phyloP scores from a whole-genome alignment of 352 stramenopile species.

The Pythium dissotocum region DNA sequence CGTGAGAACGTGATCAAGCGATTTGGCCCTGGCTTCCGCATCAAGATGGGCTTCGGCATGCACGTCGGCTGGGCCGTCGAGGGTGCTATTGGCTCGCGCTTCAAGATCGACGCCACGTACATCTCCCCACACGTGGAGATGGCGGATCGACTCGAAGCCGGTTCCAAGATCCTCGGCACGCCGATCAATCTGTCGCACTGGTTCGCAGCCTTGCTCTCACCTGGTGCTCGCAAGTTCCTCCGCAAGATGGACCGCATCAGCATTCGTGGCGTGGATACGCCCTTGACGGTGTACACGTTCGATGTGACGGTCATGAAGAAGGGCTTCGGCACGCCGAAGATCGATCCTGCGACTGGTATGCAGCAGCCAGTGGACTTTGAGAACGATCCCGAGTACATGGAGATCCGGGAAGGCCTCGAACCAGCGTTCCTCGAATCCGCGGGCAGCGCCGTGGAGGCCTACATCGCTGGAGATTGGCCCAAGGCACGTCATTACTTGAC shows the following conservation, averaged over 20 bases:
- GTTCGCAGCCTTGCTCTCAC: constrained; percentile 71
- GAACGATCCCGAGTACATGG: constrained; percentile 80
- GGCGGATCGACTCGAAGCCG: constrained; percentile 93
- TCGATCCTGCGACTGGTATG: constrained; percentile 55
- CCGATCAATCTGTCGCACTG: constrained; percentile 87
- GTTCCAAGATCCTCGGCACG: constrained; percentile 92
- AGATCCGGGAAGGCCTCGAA: constrained; percentile 81
- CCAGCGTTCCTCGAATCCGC: constrained; percentile 78
- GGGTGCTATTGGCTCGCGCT: constrained; percentile 93
- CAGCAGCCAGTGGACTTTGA: constrained; percentile 80
- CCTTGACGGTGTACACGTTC: constrained; percentile 86
- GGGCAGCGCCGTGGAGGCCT: constrained; percentile 66
- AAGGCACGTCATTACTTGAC: constrained; percentile 75
- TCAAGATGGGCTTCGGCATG: constrained; percentile 95
- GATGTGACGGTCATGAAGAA: constrained; percentile 82
- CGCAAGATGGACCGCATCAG: constrained; percentile 88
- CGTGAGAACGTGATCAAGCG: constrained; percentile 78
- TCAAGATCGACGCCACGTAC: constrained; percentile 98
- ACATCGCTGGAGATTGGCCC: constrained; percentile 71
- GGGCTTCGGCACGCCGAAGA: constrained; percentile 72
- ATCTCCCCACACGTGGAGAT: constrained; percentile 95
- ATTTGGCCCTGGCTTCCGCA: constrained; percentile 77
- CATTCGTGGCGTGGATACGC: constrained; percentile 76
- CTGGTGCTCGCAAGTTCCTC: constrained; percentile 65
- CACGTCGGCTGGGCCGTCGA: constrained; percentile 97